phyloP scores from a whole-genome alignment of 2,329 filamentous ascomycete species.

The Aspergillus calidoustus region DNA sequence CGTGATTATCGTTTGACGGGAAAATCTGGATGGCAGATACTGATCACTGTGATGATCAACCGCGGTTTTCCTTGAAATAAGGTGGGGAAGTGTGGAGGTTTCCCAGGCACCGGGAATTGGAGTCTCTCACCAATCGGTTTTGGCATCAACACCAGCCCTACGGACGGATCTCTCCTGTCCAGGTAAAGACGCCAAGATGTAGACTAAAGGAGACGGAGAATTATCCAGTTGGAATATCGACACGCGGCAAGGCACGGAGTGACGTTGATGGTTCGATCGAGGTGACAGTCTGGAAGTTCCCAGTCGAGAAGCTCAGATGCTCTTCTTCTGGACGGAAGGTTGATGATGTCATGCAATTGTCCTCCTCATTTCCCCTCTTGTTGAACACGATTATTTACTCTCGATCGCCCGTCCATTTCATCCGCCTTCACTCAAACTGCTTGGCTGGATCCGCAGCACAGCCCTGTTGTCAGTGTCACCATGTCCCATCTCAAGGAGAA shows the following conservation, averaged over 20 bases:
- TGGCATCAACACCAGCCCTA: conserved; percentile 6
- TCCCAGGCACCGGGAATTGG: conserved; percentile 8
- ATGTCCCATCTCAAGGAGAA: conserved; percentile 36
- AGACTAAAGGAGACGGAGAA: neutral
- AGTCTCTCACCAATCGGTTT: conserved; percentile 14
- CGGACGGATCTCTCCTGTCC: neutral
- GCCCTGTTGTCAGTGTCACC: conserved; percentile 5
- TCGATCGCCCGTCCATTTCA: neutral
- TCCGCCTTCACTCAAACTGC: neutral
- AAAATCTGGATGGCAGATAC: neutral
- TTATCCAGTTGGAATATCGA: neutral
- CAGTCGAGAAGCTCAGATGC: neutral
- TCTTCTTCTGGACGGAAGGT: neutral
- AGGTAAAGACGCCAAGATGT: conserved; percentile 7
- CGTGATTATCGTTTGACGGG: neutral
- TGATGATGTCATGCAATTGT: neutral
- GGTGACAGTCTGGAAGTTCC: neutral
- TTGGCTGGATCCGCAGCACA: neutral
- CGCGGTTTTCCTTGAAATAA: neutral
- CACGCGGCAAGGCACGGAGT: neutral
- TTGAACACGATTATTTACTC: conserved; percentile 2
- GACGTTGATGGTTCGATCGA: neutral
- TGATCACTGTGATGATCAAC: neutral
- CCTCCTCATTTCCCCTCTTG: neutral
- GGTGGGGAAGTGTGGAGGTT: conserved; percentile 11